Evolutionary conservation across 768 basidiomycete species (phyloP).

Genomic region (Termitomyces sp.): DNA sequence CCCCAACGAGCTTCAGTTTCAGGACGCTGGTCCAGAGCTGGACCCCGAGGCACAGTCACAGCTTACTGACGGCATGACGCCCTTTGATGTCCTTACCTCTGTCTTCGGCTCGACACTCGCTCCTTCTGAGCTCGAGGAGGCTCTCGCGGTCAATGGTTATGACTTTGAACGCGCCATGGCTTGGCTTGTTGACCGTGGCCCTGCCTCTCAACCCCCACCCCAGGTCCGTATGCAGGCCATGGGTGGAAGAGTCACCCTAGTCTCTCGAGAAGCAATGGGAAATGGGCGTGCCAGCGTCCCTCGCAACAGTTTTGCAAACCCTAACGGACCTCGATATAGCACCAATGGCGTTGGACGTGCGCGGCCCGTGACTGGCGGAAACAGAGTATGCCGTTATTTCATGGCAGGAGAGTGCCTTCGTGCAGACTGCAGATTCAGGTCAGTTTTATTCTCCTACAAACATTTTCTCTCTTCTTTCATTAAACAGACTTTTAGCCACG

Average conservation of each 20-base stretch:
- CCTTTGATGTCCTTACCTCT: constrained; percentile 90
- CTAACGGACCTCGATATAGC: constrained; percentile 34
- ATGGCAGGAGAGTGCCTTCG: constrained; percentile 93
- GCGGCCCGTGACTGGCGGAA: constrained; percentile 53
- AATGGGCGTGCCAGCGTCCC: constrained; percentile 37
- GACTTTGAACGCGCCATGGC: constrained; percentile 97
- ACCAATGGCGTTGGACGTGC: constrained; percentile 37
- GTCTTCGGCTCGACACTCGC: constrained; percentile 91
- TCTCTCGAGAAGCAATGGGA: constrained; percentile 47
- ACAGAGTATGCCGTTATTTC: constrained; percentile 93
- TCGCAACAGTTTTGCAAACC: constrained; percentile 22
- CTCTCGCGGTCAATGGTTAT: constrained; percentile 79
- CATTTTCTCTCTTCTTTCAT: background rate
- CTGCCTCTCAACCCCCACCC: constrained; percentile 36
- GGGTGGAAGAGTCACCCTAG: constrained; percentile 63
- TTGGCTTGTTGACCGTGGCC: constrained; percentile 77
- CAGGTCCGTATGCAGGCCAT: constrained; percentile 53
- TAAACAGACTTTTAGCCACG: constrained; percentile 54
- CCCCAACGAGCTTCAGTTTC: constrained; percentile 18
- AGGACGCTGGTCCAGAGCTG: constrained; percentile 32
- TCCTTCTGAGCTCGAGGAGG: constrained; percentile 90
- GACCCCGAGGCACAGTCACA: constrained; percentile 33
- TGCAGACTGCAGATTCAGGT: constrained; percentile 98
- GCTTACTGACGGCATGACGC: constrained; percentile 92
- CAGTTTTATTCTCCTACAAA: constrained; percentile 14